Evolutionary conservation across 163 green algal genomes (phyloP), one percentile per base, ranked within the genome.

Genomic region (Chlorella variabilis): DNA sequence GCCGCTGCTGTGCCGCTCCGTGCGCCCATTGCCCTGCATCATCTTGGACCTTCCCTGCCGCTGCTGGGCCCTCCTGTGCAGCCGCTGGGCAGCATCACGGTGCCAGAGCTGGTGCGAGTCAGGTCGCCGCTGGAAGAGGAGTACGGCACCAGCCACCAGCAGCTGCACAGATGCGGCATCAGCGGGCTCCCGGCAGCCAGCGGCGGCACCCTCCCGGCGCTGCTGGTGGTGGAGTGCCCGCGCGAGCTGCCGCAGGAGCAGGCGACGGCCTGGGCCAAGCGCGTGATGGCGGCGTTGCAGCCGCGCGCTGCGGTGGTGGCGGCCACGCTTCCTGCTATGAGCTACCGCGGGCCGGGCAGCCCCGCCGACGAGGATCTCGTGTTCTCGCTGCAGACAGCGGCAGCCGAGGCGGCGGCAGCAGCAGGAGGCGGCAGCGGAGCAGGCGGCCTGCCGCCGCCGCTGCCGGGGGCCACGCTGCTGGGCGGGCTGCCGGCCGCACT

Each of bases 331-430:
- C 71, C 66, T 2, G 77, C 59, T 0, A 86, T 86, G 82, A 38
- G 71, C 23, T 86, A 86, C 29, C 34, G 82, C 29, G 82, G 82
- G 1, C 74, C 82, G 4, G 82, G 82, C 49, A 70, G 59, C 71
- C 75, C 82, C 8, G 62, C 82, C 2, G 82, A 86, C 6, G 48
- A 86, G 23, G 66, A 82, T n/a, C 39, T 86, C 0, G 62, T 86
- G 4, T 86, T 80, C 21, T 67, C 38, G 17, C 71, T 85, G 66
- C 58, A 38, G 4, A 85, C 36, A 20, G 25, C 63, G 18, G 80
- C 74, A n/a, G 71, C 54, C 23, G 15, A 59, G 4, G 41, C 20
- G 4, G 51, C 56, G 38, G 62, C 77, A 38, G 36, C 49, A 51
- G 66, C 7, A 25, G 49, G n/a, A 48, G 34, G 2, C 23, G 23